phyloP scores from a whole-genome alignment of 1,284 basidiomycete genomes.

The Stereum hirsutum region DNA sequence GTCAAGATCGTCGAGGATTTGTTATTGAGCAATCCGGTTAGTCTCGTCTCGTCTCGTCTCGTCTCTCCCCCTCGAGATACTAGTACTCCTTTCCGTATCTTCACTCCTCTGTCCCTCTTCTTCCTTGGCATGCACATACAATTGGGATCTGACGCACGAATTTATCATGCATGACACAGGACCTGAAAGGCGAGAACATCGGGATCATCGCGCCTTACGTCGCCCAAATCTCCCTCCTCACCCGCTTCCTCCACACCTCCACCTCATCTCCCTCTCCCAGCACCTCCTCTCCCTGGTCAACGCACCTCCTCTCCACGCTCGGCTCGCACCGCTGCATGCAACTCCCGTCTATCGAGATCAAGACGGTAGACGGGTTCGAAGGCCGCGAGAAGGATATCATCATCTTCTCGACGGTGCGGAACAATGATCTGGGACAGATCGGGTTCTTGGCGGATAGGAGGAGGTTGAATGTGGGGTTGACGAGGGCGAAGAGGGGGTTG shows the following conservation, averaged over 20 bases:
- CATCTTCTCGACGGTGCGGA: constrained; percentile 84
- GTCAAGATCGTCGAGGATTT: constrained; percentile 74
- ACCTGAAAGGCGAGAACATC: constrained; percentile 63
- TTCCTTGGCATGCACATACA: background rate
- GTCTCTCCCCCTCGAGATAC: constrained; percentile 1
- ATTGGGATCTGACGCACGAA: too few relatives aligned
- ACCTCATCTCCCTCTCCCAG: constrained; percentile 49
- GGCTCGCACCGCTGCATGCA: constrained; percentile 60
- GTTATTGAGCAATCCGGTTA: constrained; percentile 61
- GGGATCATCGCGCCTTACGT: constrained; percentile 85
- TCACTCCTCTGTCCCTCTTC: background rate
- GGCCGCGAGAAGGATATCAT: constrained; percentile 90
- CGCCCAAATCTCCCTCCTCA: constrained; percentile 69
- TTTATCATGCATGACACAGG: too few relatives aligned
- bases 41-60: constrained; percentile 15
- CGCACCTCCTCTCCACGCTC: constrained; percentile 47
- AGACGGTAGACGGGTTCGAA: constrained; percentile 91
- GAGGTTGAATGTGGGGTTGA: constrained; percentile 83
- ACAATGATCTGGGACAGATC: constrained; percentile 65
- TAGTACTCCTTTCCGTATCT: background rate
- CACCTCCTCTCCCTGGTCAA: constrained; percentile 35
- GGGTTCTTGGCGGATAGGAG: constrained; percentile 88
- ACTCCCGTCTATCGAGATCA: constrained; percentile 64
- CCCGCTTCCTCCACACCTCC: constrained; percentile 51
- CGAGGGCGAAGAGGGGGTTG: constrained; percentile 75